Percentiles rank a stretch among this genome's conserved stretches.
Evolutionary conservation across 805 yeast species (phyloP).

Genomic region (Jamesozyma gamospora): DNA sequence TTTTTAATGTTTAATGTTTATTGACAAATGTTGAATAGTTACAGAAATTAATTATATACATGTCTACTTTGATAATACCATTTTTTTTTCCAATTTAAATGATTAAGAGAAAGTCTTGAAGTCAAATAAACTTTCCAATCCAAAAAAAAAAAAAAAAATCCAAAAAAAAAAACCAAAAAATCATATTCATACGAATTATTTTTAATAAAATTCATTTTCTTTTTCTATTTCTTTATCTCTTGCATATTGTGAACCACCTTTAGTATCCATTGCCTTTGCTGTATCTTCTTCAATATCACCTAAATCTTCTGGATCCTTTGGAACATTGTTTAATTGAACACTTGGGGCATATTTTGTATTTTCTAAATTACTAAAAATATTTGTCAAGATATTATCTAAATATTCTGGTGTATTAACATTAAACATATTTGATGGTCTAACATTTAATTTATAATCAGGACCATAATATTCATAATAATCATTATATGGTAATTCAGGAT

Average conservation of each 20-base stretch:
- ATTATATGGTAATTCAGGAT: slow-evolving; percentile 72
- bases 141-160: too few relatives aligned
- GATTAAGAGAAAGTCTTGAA: too few relatives aligned
- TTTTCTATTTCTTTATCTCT: slow-evolving; percentile 65
- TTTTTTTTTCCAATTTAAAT: too few relatives aligned
- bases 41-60: too few relatives aligned
- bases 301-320: slow-evolving; percentile 75
- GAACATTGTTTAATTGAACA: slow-evolving; percentile 84
- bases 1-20: too few relatives aligned
- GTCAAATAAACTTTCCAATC: too few relatives aligned
- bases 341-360: slow-evolving; percentile 96
- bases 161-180: too few relatives aligned
- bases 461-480: slow-evolving; percentile 97
- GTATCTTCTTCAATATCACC: slow-evolving; percentile 85
- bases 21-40: too few relatives aligned
- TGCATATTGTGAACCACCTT: slow-evolving; percentile 84
- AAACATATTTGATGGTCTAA: slow-evolving; percentile 91
- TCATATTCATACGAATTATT: too few relatives aligned
- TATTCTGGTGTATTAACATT: slow-evolving; percentile 93
- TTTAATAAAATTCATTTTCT: slow-evolving; percentile 59
- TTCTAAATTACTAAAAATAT: slow-evolving; percentile 68
- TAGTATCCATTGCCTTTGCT: slow-evolving; percentile 67
- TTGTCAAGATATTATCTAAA: slow-evolving; percentile 70
- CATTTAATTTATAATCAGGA: slow-evolving; percentile 92
- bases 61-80: too few relatives aligned